Base-by-base conservation (phyloP, 208 protist species). In the Trypanosoma melophagium region DNA sequence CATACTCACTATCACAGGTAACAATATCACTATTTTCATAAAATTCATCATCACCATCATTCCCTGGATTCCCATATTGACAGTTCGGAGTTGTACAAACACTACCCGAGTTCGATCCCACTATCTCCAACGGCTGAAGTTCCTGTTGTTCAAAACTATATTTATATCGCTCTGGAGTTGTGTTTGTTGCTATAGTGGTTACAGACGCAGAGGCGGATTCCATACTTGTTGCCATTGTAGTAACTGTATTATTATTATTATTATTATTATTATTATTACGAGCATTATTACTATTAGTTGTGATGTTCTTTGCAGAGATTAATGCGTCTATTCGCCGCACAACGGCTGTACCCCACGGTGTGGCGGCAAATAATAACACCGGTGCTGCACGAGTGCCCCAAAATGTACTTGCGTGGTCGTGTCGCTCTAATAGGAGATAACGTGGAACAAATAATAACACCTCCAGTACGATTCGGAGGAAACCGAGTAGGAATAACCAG, bases 401-500 rank as follows among this genome's bases (percentile, higher is more conserved):
- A 10, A 76, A 5, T 24, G 25, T 17, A 25, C 52, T 61, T 35
- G 50, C 17, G 2, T 9, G 9, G 53, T 69, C 63, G 38, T 70
- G 70, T 1, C 70, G 53, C 44, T 76, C 70, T 10, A 76, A 21
- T 10, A 76, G 40, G 14, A 76, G 16, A 38, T 76, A 76, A 28
- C 70, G 70, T 21, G 63, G 70, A 0, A 71, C 2, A 58, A 66
- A 76, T 53, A 51, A 50, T n/a, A 76, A 40, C 16, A 41, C 40
- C 16, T 62, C 53, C 38, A 69, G 2, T 8, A 61, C 0, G 13
- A 60, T n/a, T n/a, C 58, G 22, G 5, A 71, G 7, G 2, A 66
- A 13, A n/a, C 57, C 25, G n/a, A 68, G 0, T 47, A 74, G 1
- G 17, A 60, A 14, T 16, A 68, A 38, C 28, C 13, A 66, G 14